These are phyloP conservation scores for Suhomyces tanzawaensis DNA, from an alignment of 805 yeast species.

Conservation along the genomic window DNA sequence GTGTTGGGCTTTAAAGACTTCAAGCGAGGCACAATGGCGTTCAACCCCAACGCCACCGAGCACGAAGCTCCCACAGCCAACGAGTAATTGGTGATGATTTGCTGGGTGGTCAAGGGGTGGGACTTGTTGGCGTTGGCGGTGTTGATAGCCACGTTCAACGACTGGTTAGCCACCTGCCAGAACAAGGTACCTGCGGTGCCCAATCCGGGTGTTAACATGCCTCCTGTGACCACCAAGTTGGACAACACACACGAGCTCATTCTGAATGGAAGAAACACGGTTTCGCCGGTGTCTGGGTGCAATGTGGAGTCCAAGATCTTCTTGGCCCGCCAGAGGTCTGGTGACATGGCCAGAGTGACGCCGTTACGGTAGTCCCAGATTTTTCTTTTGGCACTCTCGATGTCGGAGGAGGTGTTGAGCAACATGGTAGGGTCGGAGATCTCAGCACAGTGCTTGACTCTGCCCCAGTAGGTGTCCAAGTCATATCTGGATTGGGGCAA, in stretches of 20 bases:
- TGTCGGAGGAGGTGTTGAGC: conserved; percentile 62
- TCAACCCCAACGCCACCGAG: conserved; percentile 91
- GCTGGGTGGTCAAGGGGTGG: conserved; percentile 79
- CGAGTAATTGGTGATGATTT: conserved; percentile 73
- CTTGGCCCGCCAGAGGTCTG: conserved; percentile 87
- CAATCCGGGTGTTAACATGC: conserved; percentile 94
- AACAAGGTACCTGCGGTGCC: conserved; percentile 88
- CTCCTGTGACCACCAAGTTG: conserved; percentile 91
- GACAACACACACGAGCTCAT: conserved; percentile 96
- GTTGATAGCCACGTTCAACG: conserved; percentile 93
- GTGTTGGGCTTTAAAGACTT: conserved; percentile 69
- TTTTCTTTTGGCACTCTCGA: conserved; percentile 60
- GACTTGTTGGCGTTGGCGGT: conserved; percentile 95
- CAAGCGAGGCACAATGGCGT: conserved; percentile 84
- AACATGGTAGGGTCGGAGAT: conserved; percentile 91
- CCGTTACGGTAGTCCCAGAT: conserved; percentile 77
- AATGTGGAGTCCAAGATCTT: conserved; percentile 84
- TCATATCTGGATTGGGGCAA: conserved; percentile 82
- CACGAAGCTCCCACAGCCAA: conserved; percentile 94
- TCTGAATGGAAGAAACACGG: conserved; percentile 89
- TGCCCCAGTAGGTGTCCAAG: conserved; percentile 81
- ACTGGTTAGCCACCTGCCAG: conserved; percentile 98
- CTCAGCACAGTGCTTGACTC: conserved; percentile 92
- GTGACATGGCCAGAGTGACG: conserved; percentile 58
- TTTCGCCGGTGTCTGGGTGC: conserved; percentile 96